Base-by-base conservation (phyloP, 2,329 filamentous ascomycete genomes). In the Nemania sp. region DNA sequence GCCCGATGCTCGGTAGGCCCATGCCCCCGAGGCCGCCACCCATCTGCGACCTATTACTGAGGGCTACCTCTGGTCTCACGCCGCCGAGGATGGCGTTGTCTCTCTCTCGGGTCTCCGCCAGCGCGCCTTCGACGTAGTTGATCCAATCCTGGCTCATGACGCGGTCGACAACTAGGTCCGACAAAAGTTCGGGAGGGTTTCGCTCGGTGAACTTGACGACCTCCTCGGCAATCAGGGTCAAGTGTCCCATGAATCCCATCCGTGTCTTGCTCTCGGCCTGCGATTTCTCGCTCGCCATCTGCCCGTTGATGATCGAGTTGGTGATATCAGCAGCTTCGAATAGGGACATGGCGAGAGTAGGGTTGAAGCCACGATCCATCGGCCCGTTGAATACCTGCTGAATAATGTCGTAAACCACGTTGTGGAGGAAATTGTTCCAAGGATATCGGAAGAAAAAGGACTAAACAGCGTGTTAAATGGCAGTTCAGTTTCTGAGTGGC, bases 391-490 rank as follows among this genome's bases (percentile, higher is more conserved):
- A 98, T 1, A 99, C 95, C 79, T 99, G 95, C 75, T 99, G 95
- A 45, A 99, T 91, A 71, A 99, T 93, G 75, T 99, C 95, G 74
- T 99, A 99, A 49, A 99, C 95, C 45, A 99, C 95, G 72, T 99
- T 99, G 78, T 99, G 95, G 46, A 99, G 83, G 73, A 99, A 99
- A 75, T 99, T 99, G 77, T 99, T 99, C 95, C 95, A 99, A 1
- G 95, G 94, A 72, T 98, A 99, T 61, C 90, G 87, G 80, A 99
- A 99, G 79, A 99, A 99, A 80, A 98, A 98, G 59, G 92, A 91
- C 92, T 96, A 11, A 59, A 32, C 34, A 25, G 5, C 45, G 64
- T 65, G 60, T 70, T 63, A 70, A 67, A 54, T 54, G 46, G 48
- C 20, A n/a, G 21, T 25, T 17, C n/a, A 9, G 37, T 20, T 25